These are phyloP conservation scores for Globisporangium polare DNA, from an alignment of 352 stramenopile genomes.

Conservation along the genomic window DNA sequence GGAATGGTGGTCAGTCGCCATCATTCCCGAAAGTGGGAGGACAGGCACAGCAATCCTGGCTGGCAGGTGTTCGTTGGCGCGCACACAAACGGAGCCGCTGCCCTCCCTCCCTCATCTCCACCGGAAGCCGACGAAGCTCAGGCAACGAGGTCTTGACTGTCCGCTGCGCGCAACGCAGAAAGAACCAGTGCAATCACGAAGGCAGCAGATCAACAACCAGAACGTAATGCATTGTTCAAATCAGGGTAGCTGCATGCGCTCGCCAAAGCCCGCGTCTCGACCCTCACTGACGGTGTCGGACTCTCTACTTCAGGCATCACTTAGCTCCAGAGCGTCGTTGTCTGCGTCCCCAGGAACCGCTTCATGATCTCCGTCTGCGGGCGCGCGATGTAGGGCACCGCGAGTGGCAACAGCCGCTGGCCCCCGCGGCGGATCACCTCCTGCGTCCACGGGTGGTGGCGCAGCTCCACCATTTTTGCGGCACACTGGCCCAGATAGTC, in stretches of 20 bases:
- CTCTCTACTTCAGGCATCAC: no score
- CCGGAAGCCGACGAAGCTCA: no score
- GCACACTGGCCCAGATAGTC: constrained; percentile 4
- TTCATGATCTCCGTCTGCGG: not conserved
- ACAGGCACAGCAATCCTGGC: not conserved
- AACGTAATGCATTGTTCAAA: no score
- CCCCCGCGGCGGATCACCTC: not conserved
- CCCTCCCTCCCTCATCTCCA: no score
- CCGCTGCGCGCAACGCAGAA: no score
- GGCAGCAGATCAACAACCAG: no score
- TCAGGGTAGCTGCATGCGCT: no score
- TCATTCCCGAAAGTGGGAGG: not conserved
- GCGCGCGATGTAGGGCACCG: not conserved
- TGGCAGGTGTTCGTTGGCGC: not conserved
- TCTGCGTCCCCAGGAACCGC: constrained; percentile 6
- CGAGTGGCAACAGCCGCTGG: constrained; percentile 1
- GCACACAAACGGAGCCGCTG: not conserved
- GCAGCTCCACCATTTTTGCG: constrained; percentile 2
- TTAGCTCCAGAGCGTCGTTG: constrained; percentile 5
- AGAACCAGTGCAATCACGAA: no score
- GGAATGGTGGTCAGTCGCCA: not conserved
- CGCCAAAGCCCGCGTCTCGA: no score
- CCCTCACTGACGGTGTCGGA: no score
- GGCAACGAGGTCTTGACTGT: no score
- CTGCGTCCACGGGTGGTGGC: constrained; percentile 3